Evolutionary conservation across 106 monocot species (phyloP), one percentile per base, ranked within the genome.

Genomic region (Allium fistulosum): DNA sequence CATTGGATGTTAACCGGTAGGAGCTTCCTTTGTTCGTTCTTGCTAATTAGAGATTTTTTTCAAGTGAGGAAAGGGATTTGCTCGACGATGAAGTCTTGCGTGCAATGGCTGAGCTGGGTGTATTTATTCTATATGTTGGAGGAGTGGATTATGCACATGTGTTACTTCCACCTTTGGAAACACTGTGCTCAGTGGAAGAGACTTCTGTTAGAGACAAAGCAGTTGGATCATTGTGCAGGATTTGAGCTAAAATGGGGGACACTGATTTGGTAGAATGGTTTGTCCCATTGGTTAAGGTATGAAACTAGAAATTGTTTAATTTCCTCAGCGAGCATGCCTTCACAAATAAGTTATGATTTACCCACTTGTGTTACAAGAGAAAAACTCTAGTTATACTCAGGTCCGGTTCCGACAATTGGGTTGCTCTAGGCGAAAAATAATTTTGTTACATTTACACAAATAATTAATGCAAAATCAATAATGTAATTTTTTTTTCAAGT

Each of bases 121-220:
- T 86, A n/a, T 93, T 93, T 61, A 93, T 93, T 79, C 93, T 89
- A 53, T 93, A 93, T 81, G 86, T 93, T 71, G 93, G 93, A 18
- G 93, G 93, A 10, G 77, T 89, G 49, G 88, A 93, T 11, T 73
- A 84, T 81, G 83, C 89, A 56, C 86, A 84, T 79, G 89, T 89
- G 50, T 74, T 93, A 50, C 83, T 93, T 47, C 86, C 93, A 37
- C 93, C 93, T 15, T 75, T 93, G 62, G 93, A 93, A 79, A 89
- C 88, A 49, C 46, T 93, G 49, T 93, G 93, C 68, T 74, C 88
- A 51, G 93, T 93, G 4, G 93, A 93, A 75, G 93, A 93, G 80
- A 93, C 93, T 28, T 93, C 89, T 78, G 93, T 93, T 15, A 65
- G 93, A 57, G 93, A 93, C 57, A 89, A 93, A 72, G 93, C 93